Evolutionary conservation across 495 filamentous ascomycete genomes (phyloP), one percentile per base, ranked within the genome.

Genomic region (Hypoxylon cercidicola): DNA sequence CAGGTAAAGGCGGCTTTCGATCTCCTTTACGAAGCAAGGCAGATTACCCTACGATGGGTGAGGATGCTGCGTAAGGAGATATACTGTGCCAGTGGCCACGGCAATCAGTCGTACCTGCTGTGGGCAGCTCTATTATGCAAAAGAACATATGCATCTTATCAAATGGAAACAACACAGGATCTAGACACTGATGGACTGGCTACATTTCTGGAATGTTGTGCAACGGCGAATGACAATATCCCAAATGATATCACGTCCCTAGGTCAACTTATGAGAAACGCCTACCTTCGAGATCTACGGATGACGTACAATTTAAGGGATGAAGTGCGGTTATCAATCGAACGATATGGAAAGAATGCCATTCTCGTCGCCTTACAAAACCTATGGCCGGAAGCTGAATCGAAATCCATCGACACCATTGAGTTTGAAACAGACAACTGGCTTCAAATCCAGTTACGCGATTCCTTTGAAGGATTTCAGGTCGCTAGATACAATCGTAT

Each of bases 101-200:
- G 80, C 34, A 66, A 70, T 23, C 75, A 82, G 13, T 63, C 60
- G 19, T 80, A 81, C 56, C 70, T 74, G 1, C 69, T 85, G 0
- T 80, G 72, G 67, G 78, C 83, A 3, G 75, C 82, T 16, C 56
- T 86, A 1, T 70, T 85, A n/a, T 85, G 80, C 55, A 74, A 79
- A 45, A 75, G 78, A 13, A 85, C 82, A 0, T 87, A 80, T 53
- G 63, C 72, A 7, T 52, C 72, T n/a, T 68, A 74, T 20, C 16
- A 72, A 16, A 69, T 70, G 48, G 12, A 7, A 46, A 39, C 16
- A 7, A 35, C 13, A 3, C 19, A 40, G 23, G 4, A 3, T 18
- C 21, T 71, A 8, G 51, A 64, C 7, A 21, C 34, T 11, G 54
- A 32, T 9, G 57, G 43, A 0, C 49, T 78, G 18, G n/a, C 43